Conservation (phyloP, 192 early-diverging fungal species). For the Entrophospora sp. region DNA sequence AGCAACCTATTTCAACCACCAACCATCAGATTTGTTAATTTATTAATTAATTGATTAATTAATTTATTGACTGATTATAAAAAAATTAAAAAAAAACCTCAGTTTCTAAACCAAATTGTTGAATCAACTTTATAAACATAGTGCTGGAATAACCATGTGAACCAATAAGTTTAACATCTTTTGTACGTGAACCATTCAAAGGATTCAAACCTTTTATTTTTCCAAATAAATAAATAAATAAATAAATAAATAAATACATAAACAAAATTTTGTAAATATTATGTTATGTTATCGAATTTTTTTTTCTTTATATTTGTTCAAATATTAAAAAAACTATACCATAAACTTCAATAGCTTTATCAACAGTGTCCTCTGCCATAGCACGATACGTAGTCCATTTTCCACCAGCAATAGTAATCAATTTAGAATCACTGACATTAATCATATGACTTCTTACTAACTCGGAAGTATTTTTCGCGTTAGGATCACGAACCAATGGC, state of each 20-base stretch:
- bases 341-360: conserved; percentile 73
- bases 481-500: conserved; percentile 91
- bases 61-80: neutral
- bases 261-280: too few relatives aligned
- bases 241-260: neutral
- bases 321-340: conserved; percentile 7
- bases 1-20: conserved; percentile 45
- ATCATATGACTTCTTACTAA: conserved; percentile 98
- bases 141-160: conserved; percentile 80
- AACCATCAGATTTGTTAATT: neutral
- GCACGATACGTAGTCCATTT: conserved; percentile 98
- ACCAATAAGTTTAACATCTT: conserved; percentile 69
- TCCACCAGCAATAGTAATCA: conserved; percentile 94
- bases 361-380: conserved; percentile 94
- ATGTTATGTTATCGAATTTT: too few relatives aligned
- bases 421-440: conserved; percentile 65
- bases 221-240: too few relatives aligned
- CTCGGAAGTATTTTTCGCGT: conserved; percentile 82
- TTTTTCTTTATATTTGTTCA: neutral
- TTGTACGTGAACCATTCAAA: conserved; percentile 64
- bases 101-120: conserved; percentile 90
- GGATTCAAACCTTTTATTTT: conserved; percentile 46
- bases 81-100: conserved; percentile 33
- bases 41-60: neutral
- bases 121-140: conserved; percentile 94